A percentile compares a stretch with the other conserved stretches of the same genome.
phyloP scores from a whole-genome alignment of 2,329 filamentous ascomycete genomes.

The Microsporum audouinii region DNA sequence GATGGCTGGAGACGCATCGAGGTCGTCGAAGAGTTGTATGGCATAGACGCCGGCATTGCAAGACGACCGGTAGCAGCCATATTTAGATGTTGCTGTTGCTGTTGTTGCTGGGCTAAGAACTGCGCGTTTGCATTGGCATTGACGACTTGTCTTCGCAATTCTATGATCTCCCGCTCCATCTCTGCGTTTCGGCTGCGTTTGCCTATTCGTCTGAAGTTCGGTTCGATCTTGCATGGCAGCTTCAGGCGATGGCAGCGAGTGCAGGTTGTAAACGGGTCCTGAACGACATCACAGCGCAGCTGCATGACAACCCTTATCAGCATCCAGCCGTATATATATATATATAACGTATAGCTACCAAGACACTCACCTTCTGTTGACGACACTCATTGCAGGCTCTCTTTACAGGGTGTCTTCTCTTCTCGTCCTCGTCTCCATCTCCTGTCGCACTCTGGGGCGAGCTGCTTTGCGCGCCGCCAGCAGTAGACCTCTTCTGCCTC shows the following conservation, averaged over 20 bases:
- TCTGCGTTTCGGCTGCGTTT: conserved; percentile 55
- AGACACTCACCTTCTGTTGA: conserved; percentile 53
- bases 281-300: conserved; percentile 56
- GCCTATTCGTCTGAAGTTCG: conserved; percentile 56
- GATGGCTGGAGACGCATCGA: conserved; percentile 20
- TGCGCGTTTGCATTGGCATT: conserved; percentile 22
- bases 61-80: conserved; percentile 25
- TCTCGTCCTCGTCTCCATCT: conserved; percentile 37
- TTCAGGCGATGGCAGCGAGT: conserved; percentile 51
- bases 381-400: conserved; percentile 58
- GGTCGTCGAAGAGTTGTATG: conserved; percentile 13
- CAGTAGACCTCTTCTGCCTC: conserved; percentile 15
- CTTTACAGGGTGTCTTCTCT: conserved; percentile 41
- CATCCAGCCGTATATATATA: neutral
- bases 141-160: conserved; percentile 39
- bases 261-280: conserved; percentile 52
- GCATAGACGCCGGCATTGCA: conserved; percentile 19
- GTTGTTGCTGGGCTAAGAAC: neutral
- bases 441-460: conserved; percentile 36
- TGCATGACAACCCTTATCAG: conserved; percentile 21
- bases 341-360: neutral
- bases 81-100: conserved; percentile 6
- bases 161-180: conserved; percentile 49
- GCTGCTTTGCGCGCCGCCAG: conserved; percentile 32
- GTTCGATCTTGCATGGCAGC: conserved; percentile 55